Evolutionary conservation across 2,329 filamentous ascomycete genomes (phyloP).

Genomic region (Fusarium multiceps): DNA sequence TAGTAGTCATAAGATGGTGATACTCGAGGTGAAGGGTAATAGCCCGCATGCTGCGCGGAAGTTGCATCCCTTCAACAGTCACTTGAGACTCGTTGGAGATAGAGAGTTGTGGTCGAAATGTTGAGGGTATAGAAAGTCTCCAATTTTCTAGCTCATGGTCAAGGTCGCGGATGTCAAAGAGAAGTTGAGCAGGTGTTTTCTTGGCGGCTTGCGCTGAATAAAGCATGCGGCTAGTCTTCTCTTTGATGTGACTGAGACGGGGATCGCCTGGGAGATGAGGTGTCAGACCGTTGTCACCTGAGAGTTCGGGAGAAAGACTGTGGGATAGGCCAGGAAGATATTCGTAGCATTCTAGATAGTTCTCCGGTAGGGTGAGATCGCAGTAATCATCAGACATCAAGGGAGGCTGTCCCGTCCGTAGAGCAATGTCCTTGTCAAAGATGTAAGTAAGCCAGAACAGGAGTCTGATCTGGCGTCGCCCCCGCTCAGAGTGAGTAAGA

Average conservation of each 20-base stretch:
- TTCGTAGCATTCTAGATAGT: slow-evolving; percentile 44
- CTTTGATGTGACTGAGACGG: slow-evolving; percentile 62
- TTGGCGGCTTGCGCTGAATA: slow-evolving; percentile 61
- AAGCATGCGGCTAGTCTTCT: slow-evolving; percentile 59
- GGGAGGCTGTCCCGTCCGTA: slow-evolving; percentile 65
- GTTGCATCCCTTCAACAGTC: slow-evolving; percentile 41
- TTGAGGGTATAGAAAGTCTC: slow-evolving; percentile 60
- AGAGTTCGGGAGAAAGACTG: background rate
- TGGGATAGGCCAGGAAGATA: slow-evolving; percentile 1
- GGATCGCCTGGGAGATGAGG: slow-evolving; percentile 60
- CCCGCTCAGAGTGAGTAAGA: slow-evolving; percentile 41
- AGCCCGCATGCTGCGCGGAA: slow-evolving; percentile 57
- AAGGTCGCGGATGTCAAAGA: slow-evolving; percentile 65
- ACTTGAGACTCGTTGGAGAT: slow-evolving; percentile 46
- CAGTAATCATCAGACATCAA: slow-evolving; percentile 56
- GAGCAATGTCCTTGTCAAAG: slow-evolving; percentile 66
- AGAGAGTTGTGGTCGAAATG: slow-evolving; percentile 60
- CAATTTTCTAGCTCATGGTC: slow-evolving; percentile 68
- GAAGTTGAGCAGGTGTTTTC: slow-evolving; percentile 65
- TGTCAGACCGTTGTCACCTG: slow-evolving; percentile 21
- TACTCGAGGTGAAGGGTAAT: slow-evolving; percentile 66
- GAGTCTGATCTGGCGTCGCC: slow-evolving; percentile 51
- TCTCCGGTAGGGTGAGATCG: slow-evolving; percentile 44
- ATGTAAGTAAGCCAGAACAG: slow-evolving; percentile 67
- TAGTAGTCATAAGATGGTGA: slow-evolving; percentile 64